phyloP scores from a whole-genome alignment of 768 basidiomycete species.

The Suillus discolor region DNA sequence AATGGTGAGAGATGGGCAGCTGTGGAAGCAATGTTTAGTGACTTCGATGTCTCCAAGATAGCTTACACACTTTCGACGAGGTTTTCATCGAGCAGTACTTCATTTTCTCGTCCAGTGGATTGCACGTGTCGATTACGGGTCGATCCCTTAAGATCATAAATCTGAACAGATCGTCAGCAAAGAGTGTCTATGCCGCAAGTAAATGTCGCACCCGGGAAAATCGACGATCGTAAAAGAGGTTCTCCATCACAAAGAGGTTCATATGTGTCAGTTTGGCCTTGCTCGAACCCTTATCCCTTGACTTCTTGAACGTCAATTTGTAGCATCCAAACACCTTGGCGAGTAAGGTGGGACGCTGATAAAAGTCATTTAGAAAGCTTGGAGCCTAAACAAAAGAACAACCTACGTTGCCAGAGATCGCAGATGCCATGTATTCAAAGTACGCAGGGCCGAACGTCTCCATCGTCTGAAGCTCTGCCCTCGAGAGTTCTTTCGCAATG shows the following conservation, averaged over 20 bases:
- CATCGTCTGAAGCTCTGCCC: conserved; percentile 90
- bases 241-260: conserved; percentile 98
- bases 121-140: conserved; percentile 92
- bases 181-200: background rate
- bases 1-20: conserved; percentile 87
- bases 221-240: conserved; percentile 89
- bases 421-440: conserved; percentile 98
- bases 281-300: conserved; percentile 61
- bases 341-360: conserved; percentile 86
- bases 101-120: conserved; percentile 86
- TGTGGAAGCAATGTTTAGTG: conserved; percentile 32
- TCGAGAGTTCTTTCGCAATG: conserved; percentile 95
- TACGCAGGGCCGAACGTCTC: conserved; percentile 97
- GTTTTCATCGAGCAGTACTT: conserved; percentile 96
- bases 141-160: conserved; percentile 97
- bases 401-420: conserved; percentile 80
- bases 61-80: conserved; percentile 76
- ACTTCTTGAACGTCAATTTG: conserved; percentile 88
- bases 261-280: conserved; percentile 85
- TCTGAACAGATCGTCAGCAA: conserved; percentile 46
- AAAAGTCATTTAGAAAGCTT: conserved; percentile 5
- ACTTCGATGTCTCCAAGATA: background rate
- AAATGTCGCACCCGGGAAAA: conserved; percentile 72
- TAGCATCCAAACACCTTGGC: conserved; percentile 98
- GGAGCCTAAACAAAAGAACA: conserved; percentile 7